phyloP scores from a whole-genome alignment of 176 grass and related monocot genomes.

The Chrysopogon serrulatus region DNA sequence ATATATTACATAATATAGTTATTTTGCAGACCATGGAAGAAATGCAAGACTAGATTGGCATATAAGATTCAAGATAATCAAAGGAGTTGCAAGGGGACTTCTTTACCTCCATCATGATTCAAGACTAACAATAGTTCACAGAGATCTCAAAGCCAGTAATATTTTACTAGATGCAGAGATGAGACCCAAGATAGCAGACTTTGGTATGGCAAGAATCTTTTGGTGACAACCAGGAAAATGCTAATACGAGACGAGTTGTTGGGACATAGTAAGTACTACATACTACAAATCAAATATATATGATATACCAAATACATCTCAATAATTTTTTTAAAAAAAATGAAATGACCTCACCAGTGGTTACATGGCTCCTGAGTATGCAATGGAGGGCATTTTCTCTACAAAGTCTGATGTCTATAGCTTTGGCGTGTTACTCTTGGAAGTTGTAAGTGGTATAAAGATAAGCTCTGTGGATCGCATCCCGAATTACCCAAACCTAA shows the following conservation, averaged over 20 bases:
- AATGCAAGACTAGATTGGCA: slow-evolving; percentile 28
- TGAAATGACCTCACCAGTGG: slow-evolving; percentile 12
- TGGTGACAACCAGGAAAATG: slow-evolving; percentile 32
- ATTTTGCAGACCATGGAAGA: slow-evolving; percentile 19
- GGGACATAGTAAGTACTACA: slow-evolving; percentile 35
- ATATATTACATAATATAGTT: neutral
- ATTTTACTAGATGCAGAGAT: slow-evolving; percentile 37
- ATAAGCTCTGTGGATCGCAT: slow-evolving; percentile 19
- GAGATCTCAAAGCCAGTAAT: slow-evolving; percentile 35
- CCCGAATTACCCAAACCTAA: slow-evolving; percentile 24
- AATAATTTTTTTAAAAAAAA: too few species aligned
- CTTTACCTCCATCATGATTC: slow-evolving; percentile 45
- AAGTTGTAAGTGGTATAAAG: slow-evolving; percentile 42
- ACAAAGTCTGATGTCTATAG: slow-evolving; percentile 49
- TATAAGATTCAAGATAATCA: slow-evolving; percentile 28
- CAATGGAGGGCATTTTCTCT: slow-evolving; percentile 51
- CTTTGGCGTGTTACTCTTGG: slow-evolving; percentile 42
- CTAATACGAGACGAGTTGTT: slow-evolving; percentile 36
- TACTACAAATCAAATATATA: neutral
- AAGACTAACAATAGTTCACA: slow-evolving; percentile 21
- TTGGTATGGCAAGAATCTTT: slow-evolving; percentile 44
- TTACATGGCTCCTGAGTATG: slow-evolving; percentile 50
- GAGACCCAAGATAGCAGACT: slow-evolving; percentile 41
- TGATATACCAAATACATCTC: neutral
- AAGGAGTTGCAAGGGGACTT: slow-evolving; percentile 44